Base-by-base conservation (phyloP, 2,329 filamentous ascomycete species). In the Parasarocladium wereldwijsianum region DNA sequence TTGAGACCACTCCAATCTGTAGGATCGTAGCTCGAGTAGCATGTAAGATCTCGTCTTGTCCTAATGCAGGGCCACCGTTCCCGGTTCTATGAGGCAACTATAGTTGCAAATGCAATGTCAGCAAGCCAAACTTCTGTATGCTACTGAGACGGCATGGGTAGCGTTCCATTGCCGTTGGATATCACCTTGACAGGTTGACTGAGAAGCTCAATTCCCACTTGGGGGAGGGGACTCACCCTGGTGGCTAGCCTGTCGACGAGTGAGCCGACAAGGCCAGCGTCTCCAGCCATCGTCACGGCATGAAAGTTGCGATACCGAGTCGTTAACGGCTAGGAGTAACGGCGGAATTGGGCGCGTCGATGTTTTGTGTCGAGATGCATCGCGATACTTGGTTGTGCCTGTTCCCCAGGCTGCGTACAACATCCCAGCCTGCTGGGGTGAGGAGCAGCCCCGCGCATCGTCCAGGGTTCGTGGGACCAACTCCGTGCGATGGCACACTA, bases 11-110 rank as follows among this genome's bases (percentile, higher is more conserved):
- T 48, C 71, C 74, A 41, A 77, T 57, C 40, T 70, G 64, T 37
- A 77, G 56, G 29, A 78, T 58, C 5, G 70, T 76, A 16, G 64
- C 60, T 42, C 70, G 66, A 13, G 71, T 76, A 33, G 72, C 67
- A 34, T 61, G 54, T 30, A 72, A 61, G 36, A 76, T 59, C 29
- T 75, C 68, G 51, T 78, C 73, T 43, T 70, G 64, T 34, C 59
- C 54, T 36, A 75, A 60, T 39, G 68, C 64, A 42, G 67, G 61
- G 38, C 59, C 57, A 34, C 60, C 60, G 34, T 62, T 66, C 43
- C 71, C 70, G 33, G 70, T 73, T 38, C 68, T 63, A 53, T 76
- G 70, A 33, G 72, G 72, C 33, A 77, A 64, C 71, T 75, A 36
- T 28, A 47, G 62, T 32, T 64, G 64, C 29, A 10, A 24, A 69